These are phyloP conservation scores for Coccomyxa sp. DNA, from an alignment of 139 green algal genomes.

Conservation along the genomic window DNA sequence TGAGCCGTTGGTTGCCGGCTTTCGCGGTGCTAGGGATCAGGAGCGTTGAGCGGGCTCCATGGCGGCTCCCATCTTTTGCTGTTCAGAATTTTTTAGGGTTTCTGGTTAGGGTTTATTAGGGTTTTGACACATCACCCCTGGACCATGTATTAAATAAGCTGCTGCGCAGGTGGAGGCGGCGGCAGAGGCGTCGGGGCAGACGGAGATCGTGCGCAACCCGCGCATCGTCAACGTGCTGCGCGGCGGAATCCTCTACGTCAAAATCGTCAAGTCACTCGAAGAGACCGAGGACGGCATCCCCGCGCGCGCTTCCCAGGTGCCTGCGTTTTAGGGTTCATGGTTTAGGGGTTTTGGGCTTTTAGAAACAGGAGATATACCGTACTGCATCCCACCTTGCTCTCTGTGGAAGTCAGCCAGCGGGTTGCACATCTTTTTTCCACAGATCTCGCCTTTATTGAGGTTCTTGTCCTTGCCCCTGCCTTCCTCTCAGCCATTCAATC, in stretches of 20 bases:
- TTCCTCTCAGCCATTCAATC: not conserved
- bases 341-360: not conserved
- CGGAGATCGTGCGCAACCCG: not conserved
- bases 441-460: not conserved
- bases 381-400: not conserved
- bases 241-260: slow-evolving; percentile 6
- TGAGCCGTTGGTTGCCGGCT: too few species aligned
- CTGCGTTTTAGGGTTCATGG: not conserved
- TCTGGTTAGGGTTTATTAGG: not conserved
- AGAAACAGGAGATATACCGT: not conserved
- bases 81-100: not conserved
- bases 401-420: too few species aligned
- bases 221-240: not conserved
- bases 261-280: not conserved
- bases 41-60: too few species aligned
- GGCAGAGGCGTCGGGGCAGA: not conserved
- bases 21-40: too few species aligned
- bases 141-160: not conserved
- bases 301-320: not conserved
- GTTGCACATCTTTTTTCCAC: not conserved
- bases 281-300: not conserved
- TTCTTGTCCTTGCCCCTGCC: not conserved
- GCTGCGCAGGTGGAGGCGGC: not conserved
- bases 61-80: too few species aligned
- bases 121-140: not conserved